These are phyloP conservation scores for Cryptococcus sp. DNA, from an alignment of 1,284 basidiomycete genomes.

Conservation along the genomic window DNA sequence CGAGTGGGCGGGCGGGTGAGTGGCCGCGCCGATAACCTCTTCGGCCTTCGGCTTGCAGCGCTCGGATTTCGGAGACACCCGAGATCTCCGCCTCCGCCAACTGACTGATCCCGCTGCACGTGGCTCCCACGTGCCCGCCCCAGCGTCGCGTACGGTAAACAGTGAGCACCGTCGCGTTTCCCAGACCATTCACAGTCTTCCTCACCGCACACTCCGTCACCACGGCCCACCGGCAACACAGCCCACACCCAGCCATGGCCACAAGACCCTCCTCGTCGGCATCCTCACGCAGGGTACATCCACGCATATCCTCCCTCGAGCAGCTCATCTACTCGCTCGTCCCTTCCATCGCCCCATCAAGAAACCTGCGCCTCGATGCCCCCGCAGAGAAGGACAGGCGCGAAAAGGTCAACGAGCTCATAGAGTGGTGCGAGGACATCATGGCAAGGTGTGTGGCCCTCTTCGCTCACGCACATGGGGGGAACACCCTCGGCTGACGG, in stretches of 20 bases:
- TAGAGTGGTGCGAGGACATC: conserved; percentile 40
- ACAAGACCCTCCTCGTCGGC: conserved; percentile 9
- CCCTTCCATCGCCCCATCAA: conserved; percentile 30
- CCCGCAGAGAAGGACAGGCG: conserved; percentile 25
- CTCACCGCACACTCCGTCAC: neutral
- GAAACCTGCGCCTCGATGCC: conserved; percentile 8
- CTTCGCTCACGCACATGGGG: neutral
- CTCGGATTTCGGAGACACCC: too few relatives aligned
- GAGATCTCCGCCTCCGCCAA: too few relatives aligned
- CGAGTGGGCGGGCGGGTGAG: too few relatives aligned
- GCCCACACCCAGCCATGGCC: conserved; percentile 3
- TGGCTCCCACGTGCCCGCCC: too few relatives aligned
- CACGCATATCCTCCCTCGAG: conserved; percentile 29
- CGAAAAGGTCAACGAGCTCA: conserved; percentile 39
- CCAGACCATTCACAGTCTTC: neutral
- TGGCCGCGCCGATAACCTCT: too few relatives aligned
- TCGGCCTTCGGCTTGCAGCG: too few relatives aligned
- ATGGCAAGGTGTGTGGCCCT: conserved; percentile 30
- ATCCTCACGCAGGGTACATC: conserved; percentile 8
- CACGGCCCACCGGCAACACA: neutral
- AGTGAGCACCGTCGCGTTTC: too few relatives aligned
- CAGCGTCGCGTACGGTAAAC: too few relatives aligned
- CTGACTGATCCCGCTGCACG: too few relatives aligned
- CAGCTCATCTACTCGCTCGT: conserved; percentile 37
- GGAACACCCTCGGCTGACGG: neutral